A percentile compares a stretch with the other conserved stretches of the same genome.
Conservation (phyloP, 257 asterid species). For the Solanum etuberosum region DNA sequence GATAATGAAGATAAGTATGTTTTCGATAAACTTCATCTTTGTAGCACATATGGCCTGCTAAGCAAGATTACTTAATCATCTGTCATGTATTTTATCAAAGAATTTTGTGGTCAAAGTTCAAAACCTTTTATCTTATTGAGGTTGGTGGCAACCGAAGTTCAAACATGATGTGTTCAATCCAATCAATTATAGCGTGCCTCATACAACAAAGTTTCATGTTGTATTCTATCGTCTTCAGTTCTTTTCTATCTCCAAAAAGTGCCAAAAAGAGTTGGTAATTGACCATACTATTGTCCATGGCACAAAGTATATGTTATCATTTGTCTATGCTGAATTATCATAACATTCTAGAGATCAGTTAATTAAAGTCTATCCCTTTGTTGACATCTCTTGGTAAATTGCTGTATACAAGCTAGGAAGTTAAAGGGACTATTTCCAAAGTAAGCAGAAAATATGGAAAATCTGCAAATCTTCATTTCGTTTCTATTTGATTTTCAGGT, state of each 20-base stretch:
- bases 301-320: background rate
- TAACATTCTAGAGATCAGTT: background rate
- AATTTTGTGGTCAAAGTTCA: background rate
- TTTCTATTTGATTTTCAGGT: slow-evolving; percentile 33
- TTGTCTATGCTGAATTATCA: background rate
- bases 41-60: background rate
- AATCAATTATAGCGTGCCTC: background rate
- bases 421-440: background rate
- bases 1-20: background rate
- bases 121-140: background rate
- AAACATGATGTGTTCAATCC: background rate
- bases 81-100: background rate
- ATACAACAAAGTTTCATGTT: background rate
- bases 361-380: background rate
- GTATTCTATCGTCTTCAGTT: background rate
- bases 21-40: background rate
- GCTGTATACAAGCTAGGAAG: background rate
- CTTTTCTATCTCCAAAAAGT: background rate
- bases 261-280: background rate
- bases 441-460: background rate
- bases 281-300: background rate
- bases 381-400: background rate
- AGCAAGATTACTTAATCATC: background rate
- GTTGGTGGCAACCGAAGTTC: background rate
- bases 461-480: background rate